These are phyloP conservation scores for Pseudocercospora eumusae DNA, from an alignment of 2,329 filamentous ascomycete genomes.

Conservation along the genomic window DNA sequence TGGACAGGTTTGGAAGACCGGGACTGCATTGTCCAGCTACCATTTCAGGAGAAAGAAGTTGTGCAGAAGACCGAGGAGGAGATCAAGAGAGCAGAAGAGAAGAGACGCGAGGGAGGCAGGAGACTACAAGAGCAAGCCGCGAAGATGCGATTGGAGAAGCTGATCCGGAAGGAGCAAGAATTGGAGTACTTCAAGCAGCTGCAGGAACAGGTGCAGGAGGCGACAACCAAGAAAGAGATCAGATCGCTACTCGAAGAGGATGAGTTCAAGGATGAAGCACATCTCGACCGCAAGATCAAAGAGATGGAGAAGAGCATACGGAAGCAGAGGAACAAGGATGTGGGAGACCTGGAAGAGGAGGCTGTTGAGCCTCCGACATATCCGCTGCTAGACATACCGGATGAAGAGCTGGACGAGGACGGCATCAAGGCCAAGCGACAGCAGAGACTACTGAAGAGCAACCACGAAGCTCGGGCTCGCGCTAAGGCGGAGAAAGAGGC, in stretches of 20 bases:
- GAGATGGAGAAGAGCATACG: slow-evolving; percentile 90
- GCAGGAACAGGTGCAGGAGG: slow-evolving; percentile 65
- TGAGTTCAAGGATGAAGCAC: slow-evolving; percentile 86
- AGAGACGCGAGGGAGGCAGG: slow-evolving; percentile 90
- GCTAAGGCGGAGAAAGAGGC: slow-evolving; percentile 95
- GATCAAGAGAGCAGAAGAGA: slow-evolving; percentile 83
- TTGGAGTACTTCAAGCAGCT: slow-evolving; percentile 90
- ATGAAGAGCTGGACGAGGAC: slow-evolving; percentile 91
- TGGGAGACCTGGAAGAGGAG: slow-evolving; percentile 78
- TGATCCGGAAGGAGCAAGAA: slow-evolving; percentile 94
- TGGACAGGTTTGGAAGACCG: slow-evolving; percentile 91
- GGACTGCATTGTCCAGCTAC: slow-evolving; percentile 86
- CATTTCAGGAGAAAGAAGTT: slow-evolving; percentile 86
- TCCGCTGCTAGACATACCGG: slow-evolving; percentile 81
- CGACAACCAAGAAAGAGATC: slow-evolving; percentile 86
- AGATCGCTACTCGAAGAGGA: slow-evolving; percentile 79
- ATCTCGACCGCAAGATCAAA: slow-evolving; percentile 79
- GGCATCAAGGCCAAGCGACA: slow-evolving; percentile 89
- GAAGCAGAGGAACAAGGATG: slow-evolving; percentile 87
- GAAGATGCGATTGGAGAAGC: slow-evolving; percentile 92
- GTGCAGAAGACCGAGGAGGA: slow-evolving; percentile 94
- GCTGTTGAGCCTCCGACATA: slow-evolving; percentile 79
- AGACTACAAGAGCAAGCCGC: slow-evolving; percentile 92
- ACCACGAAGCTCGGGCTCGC: slow-evolving; percentile 87
- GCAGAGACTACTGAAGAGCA: slow-evolving; percentile 89